Base-by-base conservation (phyloP, 2,329 filamentous ascomycete genomes). In the Alternaria longipes region DNA sequence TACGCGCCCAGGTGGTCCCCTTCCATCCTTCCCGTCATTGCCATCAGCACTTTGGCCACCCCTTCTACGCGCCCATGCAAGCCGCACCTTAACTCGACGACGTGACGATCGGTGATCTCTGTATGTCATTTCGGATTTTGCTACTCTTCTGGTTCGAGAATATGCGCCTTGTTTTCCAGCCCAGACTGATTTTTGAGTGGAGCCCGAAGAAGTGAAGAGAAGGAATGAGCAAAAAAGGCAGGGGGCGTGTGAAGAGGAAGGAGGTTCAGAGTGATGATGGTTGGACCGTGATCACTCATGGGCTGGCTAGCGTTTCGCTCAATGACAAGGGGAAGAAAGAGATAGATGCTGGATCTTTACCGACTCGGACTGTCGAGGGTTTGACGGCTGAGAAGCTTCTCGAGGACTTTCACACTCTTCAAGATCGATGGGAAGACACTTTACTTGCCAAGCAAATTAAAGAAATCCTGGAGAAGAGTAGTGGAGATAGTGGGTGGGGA, bases 241-340 rank as follows among this genome's bases (percentile, higher is more conserved):
- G 57, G 53, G 59, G 68, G 54, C 69, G 73, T 53, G 68, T 74
- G 56, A 78, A 77, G 62, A 68, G 74, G 50, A 69, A 68, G 45
- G 60, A 74, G 52, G 63, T 79, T 5, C 62, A 67, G 14, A 62
- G 68, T 14, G 68, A 67, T 0, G 76, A 79, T 65, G 78, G 77
- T 4, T 79, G 78, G 78, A 79, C 74, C 3, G 68, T 79, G 1
- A 69, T 79, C n/a, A 76, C 75, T 16, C 74, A 77, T 56, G 64
- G 69, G 0, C 20, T 71, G 1, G 56, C 63, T 12, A 66, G 60
- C 1, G 22, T 70, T 9, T 63, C 60, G 2, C 18, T 66, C 30
- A 18, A 34, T 5, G 55, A 34, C 12, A 24, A 46, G 7, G 38
- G 38, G 18, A 30, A 59, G 58, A 47, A 56, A 32, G 22, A 53